Conservation (phyloP, 1,284 basidiomycete species). For the Exobasidium rhododendri region DNA sequence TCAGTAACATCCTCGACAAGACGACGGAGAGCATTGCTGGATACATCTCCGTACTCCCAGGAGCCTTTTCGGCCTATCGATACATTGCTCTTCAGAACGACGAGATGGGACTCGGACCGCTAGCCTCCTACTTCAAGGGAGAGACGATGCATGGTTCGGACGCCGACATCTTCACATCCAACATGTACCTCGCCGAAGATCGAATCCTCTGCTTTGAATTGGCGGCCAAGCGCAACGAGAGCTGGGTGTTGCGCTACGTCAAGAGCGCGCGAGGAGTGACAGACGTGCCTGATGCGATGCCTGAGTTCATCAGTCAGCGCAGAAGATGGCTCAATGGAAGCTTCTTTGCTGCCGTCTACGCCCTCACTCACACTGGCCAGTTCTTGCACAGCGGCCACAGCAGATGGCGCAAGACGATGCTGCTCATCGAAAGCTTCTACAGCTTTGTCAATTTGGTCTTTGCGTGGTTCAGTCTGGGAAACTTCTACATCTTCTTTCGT, state of each 20-base stretch:
- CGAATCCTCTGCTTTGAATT: constrained; percentile 96
- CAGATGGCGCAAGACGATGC: constrained; percentile 67
- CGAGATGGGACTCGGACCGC: constrained; percentile 75
- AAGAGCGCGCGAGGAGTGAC: constrained; percentile 93
- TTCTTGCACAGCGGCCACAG: constrained; percentile 82
- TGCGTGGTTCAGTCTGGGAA: constrained; percentile 84
- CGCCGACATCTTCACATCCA: constrained; percentile 88
- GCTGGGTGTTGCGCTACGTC: constrained; percentile 94
- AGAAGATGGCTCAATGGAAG: constrained; percentile 82
- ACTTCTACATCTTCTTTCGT: constrained; percentile 94
- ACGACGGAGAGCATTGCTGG: constrained; percentile 52
- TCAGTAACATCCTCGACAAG: constrained; percentile 52
- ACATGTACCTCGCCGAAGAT: constrained; percentile 60
- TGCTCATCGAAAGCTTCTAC: constrained; percentile 80
- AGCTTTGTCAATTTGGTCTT: constrained; percentile 84
- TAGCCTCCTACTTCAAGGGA: constrained; percentile 95
- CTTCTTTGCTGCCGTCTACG: constrained; percentile 79
- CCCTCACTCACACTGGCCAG: constrained; percentile 69
- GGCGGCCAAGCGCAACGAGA: constrained; percentile 80
- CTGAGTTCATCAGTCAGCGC: constrained; percentile 92
- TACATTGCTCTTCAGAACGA: constrained; percentile 89
- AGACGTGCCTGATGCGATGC: constrained; percentile 83
- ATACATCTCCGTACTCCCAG: constrained; percentile 49
- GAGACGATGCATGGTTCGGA: constrained; percentile 85
- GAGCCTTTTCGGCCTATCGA: constrained; percentile 58